Percentiles rank a stretch among this genome's conserved stretches.
Conservation (phyloP, 2,329 filamentous ascomycete genomes). For the Colletotrichum scovillei region DNA sequence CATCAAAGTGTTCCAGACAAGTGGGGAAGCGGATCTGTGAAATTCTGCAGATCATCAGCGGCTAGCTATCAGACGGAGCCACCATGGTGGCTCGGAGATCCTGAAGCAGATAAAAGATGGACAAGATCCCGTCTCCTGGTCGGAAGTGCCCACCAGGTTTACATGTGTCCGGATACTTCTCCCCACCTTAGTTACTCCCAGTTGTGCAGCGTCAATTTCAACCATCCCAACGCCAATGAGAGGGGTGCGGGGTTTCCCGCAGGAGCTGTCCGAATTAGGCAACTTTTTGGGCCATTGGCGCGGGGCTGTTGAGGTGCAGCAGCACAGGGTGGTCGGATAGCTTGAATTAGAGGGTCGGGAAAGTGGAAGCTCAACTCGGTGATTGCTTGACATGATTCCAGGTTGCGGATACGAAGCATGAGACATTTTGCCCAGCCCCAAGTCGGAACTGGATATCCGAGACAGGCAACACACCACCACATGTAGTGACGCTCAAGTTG, state of each 20-base stretch:
- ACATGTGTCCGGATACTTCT: not conserved
- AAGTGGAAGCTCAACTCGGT: not conserved
- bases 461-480: not conserved
- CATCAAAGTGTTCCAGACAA: not conserved
- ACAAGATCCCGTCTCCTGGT: not conserved
- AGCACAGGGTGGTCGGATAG: not conserved
- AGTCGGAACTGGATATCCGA: not conserved
- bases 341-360: not conserved
- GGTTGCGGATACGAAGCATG: not conserved
- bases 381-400: not conserved
- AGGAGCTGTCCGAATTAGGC: slow-evolving; percentile 2
- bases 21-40: not conserved
- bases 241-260: not conserved
- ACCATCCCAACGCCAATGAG: not conserved
- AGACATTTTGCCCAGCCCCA: not conserved
- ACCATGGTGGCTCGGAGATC: not conserved
- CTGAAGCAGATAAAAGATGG: slow-evolving; percentile 6
- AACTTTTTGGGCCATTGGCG: slow-evolving; percentile 10
- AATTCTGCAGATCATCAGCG: not conserved
- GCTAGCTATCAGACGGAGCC: not conserved
- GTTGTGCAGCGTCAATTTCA: too few relatives aligned
- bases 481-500: not conserved
- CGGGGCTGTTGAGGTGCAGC: not conserved
- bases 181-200: too few relatives aligned
- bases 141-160: not conserved